A percentile compares a stretch with the other conserved stretches of the same genome.
Conservation (phyloP, 352 stramenopile genomes). For the Globisporangium nodosum region DNA sequence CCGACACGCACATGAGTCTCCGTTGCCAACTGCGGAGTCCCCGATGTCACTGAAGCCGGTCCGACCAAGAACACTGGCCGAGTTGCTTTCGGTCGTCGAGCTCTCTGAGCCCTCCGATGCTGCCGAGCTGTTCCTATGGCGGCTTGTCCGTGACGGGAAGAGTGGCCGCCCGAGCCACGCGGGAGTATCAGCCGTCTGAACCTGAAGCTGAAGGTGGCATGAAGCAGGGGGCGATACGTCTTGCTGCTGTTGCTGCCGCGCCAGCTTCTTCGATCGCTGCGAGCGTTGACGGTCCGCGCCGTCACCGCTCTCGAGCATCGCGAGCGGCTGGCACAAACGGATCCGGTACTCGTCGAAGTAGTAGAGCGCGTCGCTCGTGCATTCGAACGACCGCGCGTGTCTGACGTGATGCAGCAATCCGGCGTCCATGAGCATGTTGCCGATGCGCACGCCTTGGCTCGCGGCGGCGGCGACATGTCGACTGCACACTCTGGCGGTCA, state of each 20-base stretch:
- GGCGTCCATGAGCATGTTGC: slow-evolving; percentile 43
- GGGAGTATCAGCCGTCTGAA: neutral
- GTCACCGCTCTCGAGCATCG: slow-evolving; percentile 1
- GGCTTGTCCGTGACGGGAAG: neutral
- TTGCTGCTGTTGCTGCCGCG: neutral
- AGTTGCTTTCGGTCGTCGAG: neutral
- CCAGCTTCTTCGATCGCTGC: neutral
- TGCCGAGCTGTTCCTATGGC: neutral
- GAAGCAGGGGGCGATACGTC: neutral
- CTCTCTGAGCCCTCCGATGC: neutral
- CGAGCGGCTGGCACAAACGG: slow-evolving; percentile 13
- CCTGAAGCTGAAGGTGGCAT: neutral
- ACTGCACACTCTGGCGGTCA: slow-evolving; percentile 7
- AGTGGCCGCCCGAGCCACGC: neutral
- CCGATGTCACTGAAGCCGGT: neutral
- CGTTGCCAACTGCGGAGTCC: neutral
- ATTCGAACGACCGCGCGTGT: slow-evolving; percentile 17
- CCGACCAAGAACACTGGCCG: neutral
- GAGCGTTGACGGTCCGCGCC: neutral
- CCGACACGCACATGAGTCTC: slow-evolving; percentile 6
- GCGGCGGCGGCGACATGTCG: slow-evolving; percentile 12
- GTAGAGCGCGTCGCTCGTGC: slow-evolving; percentile 4
- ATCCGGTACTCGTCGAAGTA: slow-evolving; percentile 25
- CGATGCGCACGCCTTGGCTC: slow-evolving; percentile 27
- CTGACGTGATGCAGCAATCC: slow-evolving; percentile 35